Evolutionary conservation across 495 filamentous ascomycete genomes (phyloP), one percentile per base, ranked within the genome.

Genomic region (Cladorrhinum samala): DNA sequence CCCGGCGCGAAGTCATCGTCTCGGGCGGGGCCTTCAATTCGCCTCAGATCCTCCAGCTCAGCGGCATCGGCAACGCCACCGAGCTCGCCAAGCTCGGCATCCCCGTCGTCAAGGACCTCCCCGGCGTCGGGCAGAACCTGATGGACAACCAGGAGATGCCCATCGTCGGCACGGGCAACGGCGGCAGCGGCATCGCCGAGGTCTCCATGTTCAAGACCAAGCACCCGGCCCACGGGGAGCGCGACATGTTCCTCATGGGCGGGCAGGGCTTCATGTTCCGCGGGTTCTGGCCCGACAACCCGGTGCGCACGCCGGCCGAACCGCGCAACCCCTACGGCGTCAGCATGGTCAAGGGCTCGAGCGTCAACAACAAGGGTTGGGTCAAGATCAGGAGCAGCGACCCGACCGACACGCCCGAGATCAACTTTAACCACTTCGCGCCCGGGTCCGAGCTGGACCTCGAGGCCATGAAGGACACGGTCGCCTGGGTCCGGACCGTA

Each of bases 131-230:
- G 25, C 68, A 71, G 27, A 82, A 83, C 63, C 70, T 85, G 18
- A 80, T 84, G 56, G 81, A 86, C 61, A 80, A 80, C 60, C 77
- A 80, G 54, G 82, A 84, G 49, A 83, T 57, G 73, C 72, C 17
- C 70, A 65, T 67, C 52, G 56, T 67, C 41, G 67, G 64, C 18
- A 55, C 56, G 6, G 64, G 66, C 5, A 50, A 43, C 17, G 67
- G 39, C 16, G 64, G 64, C 3, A 23, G 18, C 33, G 67, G 67
- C 13, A 56, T 49, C 13, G 55, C 63, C 3, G 62, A 60, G 13
- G 63, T 68, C 8, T 59, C 67, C 53, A 70, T 68, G 67, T 56
- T 59, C 56, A 67, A 64, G 53, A 67, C 63, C 46, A 58, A 56
- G 27, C 65, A 70, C 55, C 57, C 67, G 16, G 63, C 67, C 19